Evolutionary conservation across 2,329 filamentous ascomycete genomes (phyloP).

Genomic region (Neopestalotiopsis clavispora): DNA sequence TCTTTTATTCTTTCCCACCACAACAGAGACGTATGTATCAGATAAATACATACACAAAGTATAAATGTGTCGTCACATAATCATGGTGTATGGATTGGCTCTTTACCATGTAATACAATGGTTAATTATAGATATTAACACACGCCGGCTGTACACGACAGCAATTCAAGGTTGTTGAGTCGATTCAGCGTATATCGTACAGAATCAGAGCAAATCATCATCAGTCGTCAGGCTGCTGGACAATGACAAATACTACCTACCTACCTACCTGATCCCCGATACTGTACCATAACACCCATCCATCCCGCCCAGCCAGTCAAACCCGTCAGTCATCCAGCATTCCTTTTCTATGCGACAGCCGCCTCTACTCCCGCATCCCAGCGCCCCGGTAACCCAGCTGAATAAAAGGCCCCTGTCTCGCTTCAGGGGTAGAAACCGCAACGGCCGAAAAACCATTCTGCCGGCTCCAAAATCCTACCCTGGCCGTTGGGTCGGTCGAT

Average conservation of each 20-base stretch:
- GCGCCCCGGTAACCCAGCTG: conserved; percentile 9
- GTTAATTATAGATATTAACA: background rate
- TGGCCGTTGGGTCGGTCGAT: background rate
- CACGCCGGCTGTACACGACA: background rate
- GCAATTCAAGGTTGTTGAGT: too few relatives aligned
- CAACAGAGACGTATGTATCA: too few relatives aligned
- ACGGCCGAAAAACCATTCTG: conserved; percentile 15
- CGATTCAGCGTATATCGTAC: background rate
- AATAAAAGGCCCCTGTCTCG: conserved; percentile 11
- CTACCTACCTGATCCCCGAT: background rate
- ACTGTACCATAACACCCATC: background rate
- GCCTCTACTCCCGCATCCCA: conserved; percentile 9
- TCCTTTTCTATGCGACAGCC: background rate
- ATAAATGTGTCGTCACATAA: too few relatives aligned
- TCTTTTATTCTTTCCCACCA: too few relatives aligned
- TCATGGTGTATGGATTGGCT: too few relatives aligned
- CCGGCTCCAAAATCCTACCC: conserved; percentile 6
- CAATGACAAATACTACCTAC: background rate
- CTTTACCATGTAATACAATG: too few relatives aligned
- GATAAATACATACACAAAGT: too few relatives aligned
- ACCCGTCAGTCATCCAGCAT: background rate
- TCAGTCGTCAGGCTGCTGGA: background rate
- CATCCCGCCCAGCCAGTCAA: background rate
- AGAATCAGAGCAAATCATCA: background rate
- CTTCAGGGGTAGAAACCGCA: conserved; percentile 7